Conservation (phyloP, 2,329 filamentous ascomycete species). For the Botrytis hyacinthi region DNA sequence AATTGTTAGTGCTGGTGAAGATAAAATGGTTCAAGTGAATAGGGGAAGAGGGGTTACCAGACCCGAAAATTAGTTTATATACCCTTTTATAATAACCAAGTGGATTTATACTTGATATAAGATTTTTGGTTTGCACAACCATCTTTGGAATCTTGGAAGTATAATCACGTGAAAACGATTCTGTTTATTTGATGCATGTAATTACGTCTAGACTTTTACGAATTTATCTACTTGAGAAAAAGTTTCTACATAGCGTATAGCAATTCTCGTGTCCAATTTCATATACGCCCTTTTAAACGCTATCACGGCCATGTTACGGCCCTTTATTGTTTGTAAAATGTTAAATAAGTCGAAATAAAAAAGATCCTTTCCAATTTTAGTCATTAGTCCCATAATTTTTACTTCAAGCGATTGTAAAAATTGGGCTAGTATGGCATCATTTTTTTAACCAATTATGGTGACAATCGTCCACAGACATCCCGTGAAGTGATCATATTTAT, state of each 20-base stretch:
- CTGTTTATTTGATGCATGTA: not conserved
- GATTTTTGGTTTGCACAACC: not conserved
- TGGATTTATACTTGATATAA: not conserved
- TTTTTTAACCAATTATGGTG: constrained; percentile 6
- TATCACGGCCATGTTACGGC: not conserved
- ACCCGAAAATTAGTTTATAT: constrained; percentile 23
- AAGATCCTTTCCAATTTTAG: not conserved
- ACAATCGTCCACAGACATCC: not conserved
- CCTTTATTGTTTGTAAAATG: not conserved
- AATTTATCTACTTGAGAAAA: not conserved
- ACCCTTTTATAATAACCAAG: constrained; percentile 18
- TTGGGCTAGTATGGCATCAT: constrained; percentile 20
- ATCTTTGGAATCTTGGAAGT: not conserved
- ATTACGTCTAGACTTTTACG: not conserved
- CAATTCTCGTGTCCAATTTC: not conserved
- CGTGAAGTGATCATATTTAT: not conserved
- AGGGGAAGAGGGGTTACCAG: constrained; percentile 37
- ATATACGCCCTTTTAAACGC: not conserved
- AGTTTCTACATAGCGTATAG: not conserved
- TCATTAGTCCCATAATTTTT: constrained; percentile 1
- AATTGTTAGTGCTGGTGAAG: constrained; percentile 88
- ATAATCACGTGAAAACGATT: not conserved
- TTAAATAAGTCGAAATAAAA: not conserved
- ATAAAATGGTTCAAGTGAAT: constrained; percentile 93
- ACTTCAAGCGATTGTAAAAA: constrained; percentile 9